A percentile compares a stretch with the other conserved stretches of the same genome.
Conservation (phyloP, 495 filamentous ascomycete genomes). For the Niebla homalea region DNA sequence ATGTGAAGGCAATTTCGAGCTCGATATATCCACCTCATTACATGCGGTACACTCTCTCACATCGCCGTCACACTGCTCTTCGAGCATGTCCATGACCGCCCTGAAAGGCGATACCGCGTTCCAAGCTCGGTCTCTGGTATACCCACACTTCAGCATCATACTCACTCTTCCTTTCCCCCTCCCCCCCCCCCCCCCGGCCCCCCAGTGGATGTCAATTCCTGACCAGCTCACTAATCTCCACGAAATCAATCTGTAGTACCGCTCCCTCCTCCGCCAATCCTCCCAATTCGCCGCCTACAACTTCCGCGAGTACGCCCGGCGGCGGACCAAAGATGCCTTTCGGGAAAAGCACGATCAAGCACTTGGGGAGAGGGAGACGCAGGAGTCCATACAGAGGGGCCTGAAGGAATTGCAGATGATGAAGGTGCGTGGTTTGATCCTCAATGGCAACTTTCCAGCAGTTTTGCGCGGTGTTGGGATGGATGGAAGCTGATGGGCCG, state of each 20-base stretch:
- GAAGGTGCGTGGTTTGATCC: constrained; percentile 52
- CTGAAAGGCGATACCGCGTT: constrained; percentile 51
- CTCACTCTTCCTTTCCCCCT: neutral
- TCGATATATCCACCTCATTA: too few species aligned
- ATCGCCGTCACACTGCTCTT: too few species aligned
- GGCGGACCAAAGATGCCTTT: constrained; percentile 80
- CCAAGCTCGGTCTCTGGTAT: constrained; percentile 59
- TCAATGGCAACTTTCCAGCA: neutral
- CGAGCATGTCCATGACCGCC: constrained; percentile 30
- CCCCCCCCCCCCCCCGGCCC: too few species aligned
- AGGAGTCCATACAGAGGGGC: constrained; percentile 81
- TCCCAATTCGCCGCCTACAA: constrained; percentile 87
- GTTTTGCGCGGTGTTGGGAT: too few species aligned
- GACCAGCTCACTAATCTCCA: neutral
- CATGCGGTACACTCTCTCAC: too few species aligned
- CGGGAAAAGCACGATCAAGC: constrained; percentile 51
- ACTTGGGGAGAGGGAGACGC: constrained; percentile 61
- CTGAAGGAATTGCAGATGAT: constrained; percentile 76
- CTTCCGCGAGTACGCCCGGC: constrained; percentile 90
- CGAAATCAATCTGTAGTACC: constrained; percentile 48
- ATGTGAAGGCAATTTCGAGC: too few species aligned
- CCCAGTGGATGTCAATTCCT: too few species aligned
- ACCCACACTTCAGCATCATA: constrained; percentile 13
- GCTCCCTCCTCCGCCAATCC: constrained; percentile 76
- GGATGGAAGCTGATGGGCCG: neutral